Percentiles rank a stretch among this genome's conserved stretches.
phyloP scores from a whole-genome alignment of 768 basidiomycete species.

The Rhodotorula taiwanensis region DNA sequence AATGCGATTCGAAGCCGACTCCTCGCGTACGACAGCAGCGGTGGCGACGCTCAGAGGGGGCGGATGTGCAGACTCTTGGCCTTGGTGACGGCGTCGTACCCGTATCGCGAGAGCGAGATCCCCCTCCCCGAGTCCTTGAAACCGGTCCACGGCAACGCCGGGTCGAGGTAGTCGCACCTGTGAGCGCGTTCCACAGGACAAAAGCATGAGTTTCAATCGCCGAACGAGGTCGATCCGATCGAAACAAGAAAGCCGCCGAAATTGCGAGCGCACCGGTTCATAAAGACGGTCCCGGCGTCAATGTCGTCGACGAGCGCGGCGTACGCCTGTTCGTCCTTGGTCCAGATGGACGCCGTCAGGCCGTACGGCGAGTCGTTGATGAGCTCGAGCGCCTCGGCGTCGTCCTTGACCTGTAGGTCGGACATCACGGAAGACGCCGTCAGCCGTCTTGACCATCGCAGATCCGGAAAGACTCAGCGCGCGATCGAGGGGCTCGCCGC shows the following conservation, averaged over 20 bases:
- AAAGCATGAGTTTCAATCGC: too few species aligned
- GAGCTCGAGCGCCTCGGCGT: conserved; percentile 76
- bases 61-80: conserved; percentile 36
- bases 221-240: too few species aligned
- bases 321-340: conserved; percentile 63
- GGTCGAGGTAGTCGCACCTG: conserved; percentile 83
- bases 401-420: conserved; percentile 58
- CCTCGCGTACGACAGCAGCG: too few species aligned
- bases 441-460: not conserved
- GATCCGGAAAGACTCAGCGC: not conserved
- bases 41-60: not conserved
- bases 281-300: conserved; percentile 84
- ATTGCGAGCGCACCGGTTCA: conserved; percentile 70
- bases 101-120: conserved; percentile 80
- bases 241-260: too few species aligned
- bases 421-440: not conserved
- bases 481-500: conserved; percentile 6
- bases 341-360: conserved; percentile 92
- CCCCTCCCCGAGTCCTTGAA: conserved; percentile 90
- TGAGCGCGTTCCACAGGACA: not conserved
- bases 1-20: too few species aligned
- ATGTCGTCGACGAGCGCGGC: conserved; percentile 61
- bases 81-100: conserved; percentile 45
- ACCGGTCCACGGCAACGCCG: conserved; percentile 88
- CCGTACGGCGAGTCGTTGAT: conserved; percentile 98